phyloP scores from a whole-genome alignment of 176 grass and related monocot species.

The Musa itinerans region DNA sequence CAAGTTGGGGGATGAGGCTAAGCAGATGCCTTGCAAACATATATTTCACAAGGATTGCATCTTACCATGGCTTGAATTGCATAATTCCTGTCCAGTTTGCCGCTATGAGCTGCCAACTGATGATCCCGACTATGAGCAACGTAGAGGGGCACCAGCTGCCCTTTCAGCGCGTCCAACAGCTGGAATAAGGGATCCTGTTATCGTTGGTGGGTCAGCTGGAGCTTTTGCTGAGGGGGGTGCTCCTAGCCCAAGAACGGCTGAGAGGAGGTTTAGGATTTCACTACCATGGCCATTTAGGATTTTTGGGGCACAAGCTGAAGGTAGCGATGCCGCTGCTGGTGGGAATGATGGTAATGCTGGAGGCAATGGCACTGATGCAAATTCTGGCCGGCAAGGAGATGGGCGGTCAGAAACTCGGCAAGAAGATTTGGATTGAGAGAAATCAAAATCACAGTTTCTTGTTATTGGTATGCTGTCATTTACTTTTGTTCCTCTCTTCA shows the following conservation, averaged over 20 bases:
- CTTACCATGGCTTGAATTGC: conserved; percentile 87
- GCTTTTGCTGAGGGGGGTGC: not conserved
- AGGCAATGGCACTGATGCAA: not conserved
- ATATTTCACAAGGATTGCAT: conserved; percentile 96
- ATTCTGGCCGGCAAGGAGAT: conserved; percentile 18
- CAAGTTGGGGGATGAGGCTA: conserved; percentile 40
- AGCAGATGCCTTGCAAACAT: conserved; percentile 90
- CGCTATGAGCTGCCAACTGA: conserved; percentile 74
- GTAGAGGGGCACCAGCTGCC: not conserved
- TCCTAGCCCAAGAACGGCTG: conserved; percentile 33
- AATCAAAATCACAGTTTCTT: not conserved
- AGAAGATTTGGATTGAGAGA: conserved; percentile 77
- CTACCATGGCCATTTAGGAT: conserved; percentile 58
- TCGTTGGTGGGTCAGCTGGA: not conserved
- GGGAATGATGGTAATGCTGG: conserved; percentile 4
- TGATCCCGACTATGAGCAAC: conserved; percentile 34
- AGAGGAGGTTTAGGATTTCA: conserved; percentile 96
- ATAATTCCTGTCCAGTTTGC: conserved; percentile 96
- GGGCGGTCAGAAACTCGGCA: conserved; percentile 14
- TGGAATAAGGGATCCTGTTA: conserved; percentile 9
- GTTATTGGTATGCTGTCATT: not conserved
- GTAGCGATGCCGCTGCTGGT: conserved; percentile 30
- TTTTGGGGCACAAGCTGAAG: conserved; percentile 29
- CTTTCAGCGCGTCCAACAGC: not conserved
- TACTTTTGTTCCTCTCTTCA: not conserved